These are phyloP conservation scores for Termitomyces sp. DNA, from an alignment of 768 basidiomycete genomes.

Conservation along the genomic window DNA sequence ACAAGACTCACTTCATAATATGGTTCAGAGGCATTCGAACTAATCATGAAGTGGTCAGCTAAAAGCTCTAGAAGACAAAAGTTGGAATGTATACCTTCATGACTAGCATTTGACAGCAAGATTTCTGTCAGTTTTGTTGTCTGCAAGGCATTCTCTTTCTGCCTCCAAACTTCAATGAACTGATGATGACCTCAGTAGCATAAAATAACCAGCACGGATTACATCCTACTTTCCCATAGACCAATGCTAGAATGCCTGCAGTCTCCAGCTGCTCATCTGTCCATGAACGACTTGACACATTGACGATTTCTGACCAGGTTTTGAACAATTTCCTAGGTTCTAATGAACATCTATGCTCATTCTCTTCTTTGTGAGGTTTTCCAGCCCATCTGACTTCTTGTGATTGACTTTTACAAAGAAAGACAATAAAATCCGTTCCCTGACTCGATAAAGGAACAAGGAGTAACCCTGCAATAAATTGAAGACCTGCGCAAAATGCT, in stretches of 20 bases:
- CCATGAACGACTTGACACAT: slow-evolving; percentile 66
- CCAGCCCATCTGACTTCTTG: slow-evolving; percentile 79
- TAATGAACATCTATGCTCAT: slow-evolving; percentile 31
- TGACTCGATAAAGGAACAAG: slow-evolving; percentile 69
- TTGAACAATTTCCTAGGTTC: slow-evolving; percentile 81
- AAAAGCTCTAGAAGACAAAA: neutral
- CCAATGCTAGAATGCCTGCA: slow-evolving; percentile 70
- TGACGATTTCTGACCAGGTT: slow-evolving; percentile 71
- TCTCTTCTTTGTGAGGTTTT: slow-evolving; percentile 48
- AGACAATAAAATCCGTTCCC: slow-evolving; percentile 78
- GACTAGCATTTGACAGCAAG: slow-evolving; percentile 74
- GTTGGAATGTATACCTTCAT: slow-evolving; percentile 51
- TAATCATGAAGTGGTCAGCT: slow-evolving; percentile 15
- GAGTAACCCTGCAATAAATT: slow-evolving; percentile 68
- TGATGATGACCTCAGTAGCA: slow-evolving; percentile 18
- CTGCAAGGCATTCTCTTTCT: slow-evolving; percentile 71
- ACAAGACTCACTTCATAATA: slow-evolving; percentile 63
- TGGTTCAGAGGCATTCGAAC: slow-evolving; percentile 77
- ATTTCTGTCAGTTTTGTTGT: slow-evolving; percentile 70
- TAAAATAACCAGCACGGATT: neutral
- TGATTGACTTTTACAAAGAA: slow-evolving; percentile 71
- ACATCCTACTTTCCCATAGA: slow-evolving; percentile 63
- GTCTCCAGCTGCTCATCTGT: slow-evolving; percentile 82
- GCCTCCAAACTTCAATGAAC: slow-evolving; percentile 85
- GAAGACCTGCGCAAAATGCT: slow-evolving; percentile 33